phyloP scores from a whole-genome alignment of 2,329 filamentous ascomycete genomes.

The Trichophyton benhamiae region DNA sequence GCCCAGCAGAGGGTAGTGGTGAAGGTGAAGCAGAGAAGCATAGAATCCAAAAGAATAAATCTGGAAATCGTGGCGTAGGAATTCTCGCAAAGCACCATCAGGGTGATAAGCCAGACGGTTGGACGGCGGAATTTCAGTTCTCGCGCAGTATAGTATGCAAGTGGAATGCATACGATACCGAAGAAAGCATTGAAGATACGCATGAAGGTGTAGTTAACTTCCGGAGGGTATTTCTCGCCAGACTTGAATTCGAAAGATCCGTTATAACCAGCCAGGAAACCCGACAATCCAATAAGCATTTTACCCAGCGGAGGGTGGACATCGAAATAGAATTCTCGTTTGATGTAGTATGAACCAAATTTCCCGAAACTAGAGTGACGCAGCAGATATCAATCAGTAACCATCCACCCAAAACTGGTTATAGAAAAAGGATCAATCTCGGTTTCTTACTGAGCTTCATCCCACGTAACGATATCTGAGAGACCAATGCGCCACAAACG shows the following conservation, averaged over 20 bases:
- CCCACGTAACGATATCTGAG: slow-evolving; percentile 62
- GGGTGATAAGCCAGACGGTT: slow-evolving; percentile 84
- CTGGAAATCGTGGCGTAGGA: slow-evolving; percentile 98
- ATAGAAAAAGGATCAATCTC: slow-evolving; percentile 4
- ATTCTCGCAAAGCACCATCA: slow-evolving; percentile 98
- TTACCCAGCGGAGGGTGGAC: slow-evolving; percentile 93
- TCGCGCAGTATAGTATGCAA: slow-evolving; percentile 90
- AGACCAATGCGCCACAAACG: slow-evolving; percentile 56
- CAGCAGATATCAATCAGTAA: background rate
- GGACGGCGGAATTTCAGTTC: slow-evolving; percentile 77
- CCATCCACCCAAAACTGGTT: background rate
- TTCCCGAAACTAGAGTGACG: slow-evolving; percentile 44
- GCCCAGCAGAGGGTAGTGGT: slow-evolving; percentile 95
- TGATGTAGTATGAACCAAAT: slow-evolving; percentile 97
- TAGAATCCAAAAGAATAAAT: slow-evolving; percentile 95
- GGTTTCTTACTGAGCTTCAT: slow-evolving; percentile 56
- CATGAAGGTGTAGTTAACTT: slow-evolving; percentile 98
- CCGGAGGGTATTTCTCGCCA: slow-evolving; percentile 83
- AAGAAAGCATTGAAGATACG: slow-evolving; percentile 93
- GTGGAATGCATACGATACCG: slow-evolving; percentile 77
- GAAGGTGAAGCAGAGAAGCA: slow-evolving; percentile 98
- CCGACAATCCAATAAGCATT: slow-evolving; percentile 93
- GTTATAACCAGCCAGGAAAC: slow-evolving; percentile 94
- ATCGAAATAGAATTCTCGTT: slow-evolving; percentile 99
- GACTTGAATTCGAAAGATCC: slow-evolving; percentile 99